A percentile compares a stretch with the other conserved stretches of the same genome.
These are phyloP conservation scores for Penicillium glabrum DNA, from an alignment of 2,329 filamentous ascomycete species.

Conservation along the genomic window DNA sequence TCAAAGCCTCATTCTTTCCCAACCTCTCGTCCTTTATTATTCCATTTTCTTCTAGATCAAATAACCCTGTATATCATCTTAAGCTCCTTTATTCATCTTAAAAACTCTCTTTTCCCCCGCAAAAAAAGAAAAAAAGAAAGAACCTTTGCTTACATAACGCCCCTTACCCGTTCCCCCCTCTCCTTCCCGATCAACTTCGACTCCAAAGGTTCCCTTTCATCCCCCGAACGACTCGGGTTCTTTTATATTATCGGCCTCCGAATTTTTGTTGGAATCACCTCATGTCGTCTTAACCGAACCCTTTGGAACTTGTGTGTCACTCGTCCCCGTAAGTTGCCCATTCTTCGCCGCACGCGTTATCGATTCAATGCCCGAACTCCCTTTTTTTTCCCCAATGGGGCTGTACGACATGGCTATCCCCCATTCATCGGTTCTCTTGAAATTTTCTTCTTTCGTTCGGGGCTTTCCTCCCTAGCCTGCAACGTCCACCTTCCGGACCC, in stretches of 20 bases:
- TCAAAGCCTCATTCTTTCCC: not conserved
- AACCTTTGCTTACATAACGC: constrained; percentile 1
- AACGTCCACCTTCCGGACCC: not conserved
- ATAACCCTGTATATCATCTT: not conserved
- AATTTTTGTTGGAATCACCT: not conserved
- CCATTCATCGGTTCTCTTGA: not conserved
- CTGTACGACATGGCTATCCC: not conserved
- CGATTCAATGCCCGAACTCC: not conserved
- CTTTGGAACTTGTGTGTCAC: not conserved
- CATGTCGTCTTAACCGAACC: constrained; percentile 2
- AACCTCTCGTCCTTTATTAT: not conserved
- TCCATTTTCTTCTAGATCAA: too few relatives aligned
- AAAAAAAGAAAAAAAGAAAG: constrained; percentile 1
- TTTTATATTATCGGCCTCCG: not conserved
- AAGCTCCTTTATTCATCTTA: not conserved
- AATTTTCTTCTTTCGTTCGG: not conserved
- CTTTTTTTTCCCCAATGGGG: not conserved
- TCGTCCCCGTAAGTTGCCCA: constrained; percentile 1
- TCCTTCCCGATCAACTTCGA: constrained; percentile 1
- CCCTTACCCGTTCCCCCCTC: constrained; percentile 1
- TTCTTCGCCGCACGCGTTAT: not conserved
- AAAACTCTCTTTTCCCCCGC: not conserved
- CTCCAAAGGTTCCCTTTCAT: not conserved
- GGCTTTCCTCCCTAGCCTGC: not conserved
- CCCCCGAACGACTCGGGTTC: constrained; percentile 1